Evolutionary conservation across 2,329 filamentous ascomycete species (phyloP), one percentile per base, ranked within the genome.

Genomic region (Capronia americana): DNA sequence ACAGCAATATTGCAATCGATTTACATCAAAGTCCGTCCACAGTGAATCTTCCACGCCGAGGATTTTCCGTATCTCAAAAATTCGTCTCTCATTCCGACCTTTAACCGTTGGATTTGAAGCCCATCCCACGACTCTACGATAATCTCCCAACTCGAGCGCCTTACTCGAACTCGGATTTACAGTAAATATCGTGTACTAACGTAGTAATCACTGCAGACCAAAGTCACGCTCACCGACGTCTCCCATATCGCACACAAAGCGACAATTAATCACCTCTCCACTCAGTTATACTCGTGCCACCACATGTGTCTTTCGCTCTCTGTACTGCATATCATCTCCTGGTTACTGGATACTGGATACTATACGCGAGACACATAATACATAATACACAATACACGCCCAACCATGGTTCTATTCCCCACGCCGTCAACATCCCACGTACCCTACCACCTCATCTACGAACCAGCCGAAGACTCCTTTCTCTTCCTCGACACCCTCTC

Each of bases 391-490:
- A 34, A 12, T 12, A 34, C 14, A 17, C 10, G 3, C 32, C 11
- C 32, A 34, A 8, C 34, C 38, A 44, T 44, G 38, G 38, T 44
- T n/a, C 38, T 97, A 93, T 87, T 99, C 30, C 93, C 94, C 10
- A 99, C 95, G 0, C 95, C 95, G 14, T 92, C 92, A 65, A 99
- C 95, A 2, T 91, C 91, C 24, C 95, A 99, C 80, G 92, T 98
- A 66, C 87, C 90, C 62, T 96, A 93, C 79, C 87, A 92, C 77
- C 88, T 90, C 63, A 89, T 98, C 72, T 99, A 99, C 80, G 93
- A 97, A 76, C 95, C 95, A 41, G 90, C 94, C 11, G 95, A 99
- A 79, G 95, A 99, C 81, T 97, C 93, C 4, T 99, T 92, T 76
- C 87, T 99, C 53, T 86, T 99, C 57, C 87, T 99, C 32, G 94